Percentiles rank a stretch among this genome's conserved stretches.
Evolutionary conservation across 2,329 filamentous ascomycete species (phyloP).

Genomic region (Colletotrichum cereale): DNA sequence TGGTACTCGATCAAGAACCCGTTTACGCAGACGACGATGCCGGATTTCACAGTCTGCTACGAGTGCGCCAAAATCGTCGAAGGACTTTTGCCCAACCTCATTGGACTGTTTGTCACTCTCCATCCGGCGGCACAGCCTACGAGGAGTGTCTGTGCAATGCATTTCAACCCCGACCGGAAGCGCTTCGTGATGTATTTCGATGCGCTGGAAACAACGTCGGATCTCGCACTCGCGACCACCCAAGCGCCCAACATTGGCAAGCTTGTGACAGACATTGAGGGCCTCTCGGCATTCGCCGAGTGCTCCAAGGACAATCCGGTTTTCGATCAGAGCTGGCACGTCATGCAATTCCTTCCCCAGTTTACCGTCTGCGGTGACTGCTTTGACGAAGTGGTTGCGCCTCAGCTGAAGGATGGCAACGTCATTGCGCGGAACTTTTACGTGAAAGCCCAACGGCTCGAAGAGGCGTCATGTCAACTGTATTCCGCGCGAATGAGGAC

Average conservation of each 20-base stretch:
- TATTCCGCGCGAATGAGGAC: slow-evolving; percentile 85
- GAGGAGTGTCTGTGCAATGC: slow-evolving; percentile 76
- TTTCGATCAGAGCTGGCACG: slow-evolving; percentile 78
- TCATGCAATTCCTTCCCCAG: slow-evolving; percentile 79
- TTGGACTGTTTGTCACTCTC: slow-evolving; percentile 72
- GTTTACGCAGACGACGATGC: slow-evolving; percentile 71
- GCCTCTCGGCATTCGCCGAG: slow-evolving; percentile 69
- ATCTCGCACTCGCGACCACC: slow-evolving; percentile 59
- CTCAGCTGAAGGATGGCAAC: slow-evolving; percentile 66
- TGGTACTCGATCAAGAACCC: slow-evolving; percentile 85
- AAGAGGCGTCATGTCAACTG: slow-evolving; percentile 77
- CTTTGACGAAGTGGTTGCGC: slow-evolving; percentile 83
- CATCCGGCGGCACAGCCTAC: slow-evolving; percentile 60
- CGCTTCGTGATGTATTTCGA: slow-evolving; percentile 73
- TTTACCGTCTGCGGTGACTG: slow-evolving; percentile 91
- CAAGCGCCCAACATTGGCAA: slow-evolving; percentile 67
- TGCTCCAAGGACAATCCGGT: slow-evolving; percentile 75
- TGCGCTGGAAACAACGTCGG: slow-evolving; percentile 68
- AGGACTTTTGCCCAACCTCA: slow-evolving; percentile 78
- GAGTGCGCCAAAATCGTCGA: slow-evolving; percentile 80
- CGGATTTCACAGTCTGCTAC: slow-evolving; percentile 81
- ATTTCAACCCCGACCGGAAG: slow-evolving; percentile 64
- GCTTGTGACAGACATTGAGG: slow-evolving; percentile 74
- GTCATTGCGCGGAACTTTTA: slow-evolving; percentile 76
- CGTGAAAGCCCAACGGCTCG: slow-evolving; percentile 67